Conservation (phyloP, 2,329 filamentous ascomycete genomes). For the Epichloe aotearoae region DNA sequence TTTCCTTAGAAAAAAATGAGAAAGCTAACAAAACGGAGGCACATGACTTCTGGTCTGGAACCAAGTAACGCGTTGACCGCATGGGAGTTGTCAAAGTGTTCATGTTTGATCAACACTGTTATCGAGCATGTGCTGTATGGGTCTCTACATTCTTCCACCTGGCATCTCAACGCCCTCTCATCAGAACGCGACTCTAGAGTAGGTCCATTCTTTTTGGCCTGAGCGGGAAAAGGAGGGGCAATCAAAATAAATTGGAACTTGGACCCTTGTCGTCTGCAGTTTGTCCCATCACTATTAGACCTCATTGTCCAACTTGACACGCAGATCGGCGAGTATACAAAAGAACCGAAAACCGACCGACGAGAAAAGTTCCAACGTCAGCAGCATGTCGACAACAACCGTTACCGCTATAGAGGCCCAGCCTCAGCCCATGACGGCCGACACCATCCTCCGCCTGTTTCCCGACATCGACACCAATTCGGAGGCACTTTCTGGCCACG, state of each 20-base stretch:
- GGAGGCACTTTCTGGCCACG: constrained; percentile 74
- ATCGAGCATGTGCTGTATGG: no score
- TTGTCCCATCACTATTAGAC: neutral
- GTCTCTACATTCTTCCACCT: no score
- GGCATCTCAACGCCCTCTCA: neutral
- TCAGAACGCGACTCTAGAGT: no score
- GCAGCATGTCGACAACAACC: constrained; percentile 19
- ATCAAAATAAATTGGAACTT: neutral
- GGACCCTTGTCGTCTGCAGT: neutral
- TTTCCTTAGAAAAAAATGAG: no score
- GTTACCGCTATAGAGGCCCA: constrained; percentile 29
- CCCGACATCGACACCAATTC: constrained; percentile 65
- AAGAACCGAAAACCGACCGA: neutral
- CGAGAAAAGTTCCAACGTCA: neutral
- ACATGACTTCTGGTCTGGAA: no score
- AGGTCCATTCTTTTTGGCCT: neutral
- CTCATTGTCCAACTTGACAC: neutral
- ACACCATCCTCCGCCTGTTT: constrained; percentile 78
- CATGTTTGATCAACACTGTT: no score
- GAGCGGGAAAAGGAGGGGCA: neutral
- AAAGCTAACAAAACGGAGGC: no score
- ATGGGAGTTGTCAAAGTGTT: no score
- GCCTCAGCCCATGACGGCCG: constrained; percentile 60
- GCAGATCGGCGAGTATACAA: neutral
- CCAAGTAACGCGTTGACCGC: no score